Evolutionary conservation across 2,329 filamentous ascomycete species (phyloP), one percentile per base, ranked within the genome.

Genomic region (Cladosporium cucumerinum): DNA sequence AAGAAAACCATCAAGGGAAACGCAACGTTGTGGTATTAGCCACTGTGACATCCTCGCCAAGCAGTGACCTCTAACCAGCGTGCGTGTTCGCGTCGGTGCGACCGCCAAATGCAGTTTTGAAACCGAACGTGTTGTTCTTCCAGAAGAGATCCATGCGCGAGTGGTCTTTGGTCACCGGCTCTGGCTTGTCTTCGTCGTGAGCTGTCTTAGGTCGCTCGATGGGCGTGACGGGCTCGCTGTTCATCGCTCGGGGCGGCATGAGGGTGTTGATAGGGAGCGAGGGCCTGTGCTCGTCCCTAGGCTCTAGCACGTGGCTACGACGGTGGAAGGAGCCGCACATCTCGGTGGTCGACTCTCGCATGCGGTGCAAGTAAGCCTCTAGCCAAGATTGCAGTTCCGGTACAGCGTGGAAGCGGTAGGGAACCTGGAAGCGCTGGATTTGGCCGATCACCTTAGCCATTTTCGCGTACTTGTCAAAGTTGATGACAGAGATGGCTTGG

Each of bases 401-500:
- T 4, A 98, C 82, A 73, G 95, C 90, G 1, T 85, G 85, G 21
- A 99, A 85, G 7, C 89, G 86, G 76, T 98, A 98, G 0, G 93
- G 92, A 23, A 97, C 91, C 78, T 99, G 95, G 81, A 98, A 98
- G 21, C 93, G 89, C 77, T 99, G 95, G 8, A 99, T 85, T 72
- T 98, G 94, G 68, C 92, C 91, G 72, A 99, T 96, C 74, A 98
- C 96, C 78, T 93, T 95, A 54, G 94, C 93, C 2, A 93, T 98
- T 71, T 93, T 92, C 72, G 88, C 90, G 76, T 98, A 93, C 80
- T 98, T 98, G 82, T 98, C 94, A 72, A 97, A 98, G 79, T 99
- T 99, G 83, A 99, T 92, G 34, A 98, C 91, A 0, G 88, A 87
- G 72, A 92, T 84, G 28, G 87, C 85, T 30, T 81, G 79, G 32